Evolutionary conservation across 495 filamentous ascomycete genomes (phyloP).

Genomic region (Aspergillus campestris): DNA sequence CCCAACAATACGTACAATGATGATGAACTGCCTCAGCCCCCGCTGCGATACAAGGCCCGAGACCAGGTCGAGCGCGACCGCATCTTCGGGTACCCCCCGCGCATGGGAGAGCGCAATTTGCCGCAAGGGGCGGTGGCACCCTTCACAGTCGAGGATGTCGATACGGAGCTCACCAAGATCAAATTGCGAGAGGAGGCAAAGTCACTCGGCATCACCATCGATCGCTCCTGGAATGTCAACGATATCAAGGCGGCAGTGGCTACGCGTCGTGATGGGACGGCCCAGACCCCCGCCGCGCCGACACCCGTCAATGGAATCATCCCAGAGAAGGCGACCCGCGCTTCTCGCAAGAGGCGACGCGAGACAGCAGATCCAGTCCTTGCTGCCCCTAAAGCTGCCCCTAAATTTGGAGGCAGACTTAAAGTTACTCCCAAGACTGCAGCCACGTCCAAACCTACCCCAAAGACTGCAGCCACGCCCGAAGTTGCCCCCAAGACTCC

Average conservation of each 20-base stretch:
- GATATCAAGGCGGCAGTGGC: conserved; percentile 10
- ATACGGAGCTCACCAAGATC: conserved; percentile 13
- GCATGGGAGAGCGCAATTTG: conserved; percentile 32
- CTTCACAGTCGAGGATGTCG: conserved; percentile 13
- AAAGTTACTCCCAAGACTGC: too few relatives aligned
- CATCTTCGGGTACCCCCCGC: conserved; percentile 32
- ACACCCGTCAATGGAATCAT: too few relatives aligned
- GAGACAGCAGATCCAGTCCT: too few relatives aligned
- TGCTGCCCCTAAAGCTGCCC: too few relatives aligned
- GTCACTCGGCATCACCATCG: conserved; percentile 6
- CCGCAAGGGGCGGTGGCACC: conserved; percentile 9
- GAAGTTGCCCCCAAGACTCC: background rate
- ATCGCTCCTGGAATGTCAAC: conserved; percentile 7
- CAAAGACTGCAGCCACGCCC: background rate
- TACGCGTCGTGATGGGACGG: conserved; percentile 3
- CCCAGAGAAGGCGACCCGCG: too few relatives aligned
- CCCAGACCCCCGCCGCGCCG: background rate
- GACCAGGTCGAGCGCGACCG: conserved; percentile 23
- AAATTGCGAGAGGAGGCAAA: conserved; percentile 13
- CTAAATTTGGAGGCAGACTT: too few relatives aligned
- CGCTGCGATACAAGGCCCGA: conserved; percentile 19
- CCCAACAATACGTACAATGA: conserved; percentile 24
- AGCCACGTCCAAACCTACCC: background rate
- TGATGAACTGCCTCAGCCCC: conserved; percentile 22
- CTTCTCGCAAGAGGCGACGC: too few relatives aligned